Evolutionary conservation across 176 grass and related monocot species (phyloP).

Genomic region (Oropetium thomaeum): DNA sequence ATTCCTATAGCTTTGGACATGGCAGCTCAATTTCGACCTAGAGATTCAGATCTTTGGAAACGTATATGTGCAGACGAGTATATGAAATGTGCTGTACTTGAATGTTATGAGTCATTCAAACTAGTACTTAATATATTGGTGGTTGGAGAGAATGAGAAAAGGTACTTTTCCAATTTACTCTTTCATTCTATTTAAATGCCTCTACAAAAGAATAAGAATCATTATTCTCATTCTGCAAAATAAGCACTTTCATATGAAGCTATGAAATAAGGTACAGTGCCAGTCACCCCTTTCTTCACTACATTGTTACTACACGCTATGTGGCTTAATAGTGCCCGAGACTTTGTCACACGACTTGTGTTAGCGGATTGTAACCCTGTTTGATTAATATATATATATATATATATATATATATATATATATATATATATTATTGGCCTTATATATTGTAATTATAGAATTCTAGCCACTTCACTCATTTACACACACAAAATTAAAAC

Average conservation of each 20-base stretch:
- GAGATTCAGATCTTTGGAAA: constrained; percentile 93
- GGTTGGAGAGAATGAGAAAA: constrained; percentile 95
- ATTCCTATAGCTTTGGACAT: constrained; percentile 97
- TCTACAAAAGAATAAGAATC: neutral
- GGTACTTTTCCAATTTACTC: constrained; percentile 37
- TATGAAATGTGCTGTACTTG: constrained; percentile 95
- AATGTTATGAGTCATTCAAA: constrained; percentile 98
- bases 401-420: too few relatives aligned
- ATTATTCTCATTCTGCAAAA: constrained; percentile 21
- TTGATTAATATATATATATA: too few relatives aligned
- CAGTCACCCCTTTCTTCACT: constrained; percentile 7
- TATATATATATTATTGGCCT: constrained; percentile 22
- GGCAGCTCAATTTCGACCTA: constrained; percentile 86
- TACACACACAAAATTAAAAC: neutral
- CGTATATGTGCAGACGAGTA: constrained; percentile 95
- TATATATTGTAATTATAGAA: neutral
- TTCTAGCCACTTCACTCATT: neutral
- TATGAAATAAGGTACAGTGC: neutral
- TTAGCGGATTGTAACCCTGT: too few relatives aligned
- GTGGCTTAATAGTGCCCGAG: too few relatives aligned
- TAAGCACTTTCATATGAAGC: constrained; percentile 6
- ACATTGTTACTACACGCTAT: neutral
- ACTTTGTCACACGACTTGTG: too few relatives aligned
- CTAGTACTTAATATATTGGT: constrained; percentile 88
- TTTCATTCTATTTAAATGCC: constrained; percentile 16